Base-by-base conservation (phyloP, 2,329 filamentous ascomycete species). In the Calonectria pseudoreteaudii region DNA sequence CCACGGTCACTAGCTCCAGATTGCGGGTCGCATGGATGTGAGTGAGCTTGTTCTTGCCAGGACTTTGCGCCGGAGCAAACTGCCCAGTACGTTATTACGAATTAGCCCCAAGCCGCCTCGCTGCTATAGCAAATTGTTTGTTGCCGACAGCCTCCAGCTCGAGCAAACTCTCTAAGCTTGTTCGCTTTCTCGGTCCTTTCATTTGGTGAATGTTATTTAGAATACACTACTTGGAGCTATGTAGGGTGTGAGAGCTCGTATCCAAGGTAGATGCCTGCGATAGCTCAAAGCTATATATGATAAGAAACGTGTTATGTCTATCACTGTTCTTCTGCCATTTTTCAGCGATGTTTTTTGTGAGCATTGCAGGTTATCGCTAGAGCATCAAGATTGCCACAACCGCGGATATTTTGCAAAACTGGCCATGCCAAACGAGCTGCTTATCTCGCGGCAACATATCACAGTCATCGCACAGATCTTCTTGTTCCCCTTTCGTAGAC, bases 21-120 rank as follows among this genome's bases (percentile, higher is more conserved):
- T 60, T 73, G 66, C 66, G 66, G 71, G 66, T 70, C 56, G 14
- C 60, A 65, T 52, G 41, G 36, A 30, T 52, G 65, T 26, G 16
- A 60, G 14, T 47, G 36, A 50, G 38, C 34, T 62, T 62, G 56
- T 9, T 38, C 28, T 41, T 62, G 23, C 56, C 6, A 62, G 18
- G 28, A 41, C 56, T n/a, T n/a, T 18, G 34, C 56, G 14, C 34
- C 23, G 56, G 56, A 62, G 56, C 13, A 62, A 62, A 62, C 34
- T 62, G 38, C 36, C 38, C 34, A 38, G 31, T 10, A 30, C 6
- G n/a, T 41, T 11, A 10, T 23, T 4, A 4, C 23, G 23, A 28
- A 3, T 30, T 23, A 20, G 14, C 23, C 56, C 36, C 23, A 23
- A 13, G 30, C 16, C 8, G 18, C 30, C 50, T 53, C 18, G 4